Base-by-base conservation (phyloP, 1,284 basidiomycete species). In the Ceraceosorus bombacis region DNA sequence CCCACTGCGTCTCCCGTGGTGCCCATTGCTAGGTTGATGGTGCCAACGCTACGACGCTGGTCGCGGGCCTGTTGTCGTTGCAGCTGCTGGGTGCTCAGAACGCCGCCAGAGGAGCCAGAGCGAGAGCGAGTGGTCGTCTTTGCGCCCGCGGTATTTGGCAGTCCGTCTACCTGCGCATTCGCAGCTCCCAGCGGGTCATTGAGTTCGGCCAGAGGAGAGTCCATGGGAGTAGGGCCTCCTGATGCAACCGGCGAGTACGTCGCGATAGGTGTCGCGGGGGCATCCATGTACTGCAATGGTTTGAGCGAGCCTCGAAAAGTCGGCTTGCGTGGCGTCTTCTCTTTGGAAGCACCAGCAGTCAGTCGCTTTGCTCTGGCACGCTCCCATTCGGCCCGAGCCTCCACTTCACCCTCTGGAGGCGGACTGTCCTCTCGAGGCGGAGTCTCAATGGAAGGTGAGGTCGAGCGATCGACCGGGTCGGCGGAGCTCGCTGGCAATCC, bases 301-400 rank as follows among this genome's bases (percentile, higher is more conserved):
- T 61, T 63, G 48, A 74, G 62, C 52, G 70, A 71, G 12, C 56
- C 56, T 49, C 58, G 60, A 54, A 72, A 68, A 7, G 65, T 64
- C 38, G 37, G 59, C 36, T 41, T 41, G 43, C 59, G 43, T 13
- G 53, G 9, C 6, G 56, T 13, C 9, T 52, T 13, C 15, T 13
- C 54, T 12, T 64, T 60, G 38, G 54, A 39, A 4, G 52, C 12
- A 8, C 58, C 61, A 40, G 39, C 60, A 40, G 63, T 56, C 53
- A 68, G 65, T 38, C 61, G 65, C 61, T 67, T 67, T 64, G 69
- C 67, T 50, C 64, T 65, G 36, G 67, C 65, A n/a, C 71, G 63
- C 53, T 74, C 73, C 73, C 73, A 74, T 48, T 74, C 72, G 37
- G 73, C 72, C 38, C 69, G 61, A 15, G 73, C 73, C 51, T 76